A percentile compares a stretch with the other conserved stretches of the same genome.
These are phyloP conservation scores for Boeremia lycopersici DNA, from an alignment of 2,329 filamentous ascomycete species.

Conservation along the genomic window DNA sequence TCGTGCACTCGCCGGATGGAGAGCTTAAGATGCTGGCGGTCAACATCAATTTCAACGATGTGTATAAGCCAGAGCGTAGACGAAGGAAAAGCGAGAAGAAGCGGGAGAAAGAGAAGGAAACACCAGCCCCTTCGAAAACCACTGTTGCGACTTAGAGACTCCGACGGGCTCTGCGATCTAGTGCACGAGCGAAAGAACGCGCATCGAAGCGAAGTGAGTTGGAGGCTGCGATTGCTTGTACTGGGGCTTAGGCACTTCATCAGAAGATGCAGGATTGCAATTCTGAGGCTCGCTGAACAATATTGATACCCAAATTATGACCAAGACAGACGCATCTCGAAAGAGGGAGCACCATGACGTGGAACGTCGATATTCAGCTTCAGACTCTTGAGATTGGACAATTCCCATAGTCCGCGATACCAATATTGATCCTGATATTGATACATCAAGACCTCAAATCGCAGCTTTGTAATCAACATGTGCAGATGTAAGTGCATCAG, in stretches of 20 bases:
- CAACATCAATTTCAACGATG: conserved; percentile 99
- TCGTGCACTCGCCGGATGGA: conserved; percentile 90
- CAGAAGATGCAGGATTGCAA: not conserved
- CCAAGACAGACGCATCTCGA: not conserved
- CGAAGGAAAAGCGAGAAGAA: conserved; percentile 54
- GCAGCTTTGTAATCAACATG: too few relatives aligned
- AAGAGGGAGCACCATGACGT: not conserved
- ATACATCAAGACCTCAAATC: too few relatives aligned
- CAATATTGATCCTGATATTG: too few relatives aligned
- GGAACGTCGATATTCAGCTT: not conserved
- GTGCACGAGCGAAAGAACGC: not conserved
- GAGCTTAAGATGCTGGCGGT: conserved; percentile 96
- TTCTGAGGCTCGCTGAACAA: not conserved
- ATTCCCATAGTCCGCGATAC: too few relatives aligned
- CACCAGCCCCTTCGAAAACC: conserved; percentile 16
- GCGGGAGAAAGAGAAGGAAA: conserved; percentile 39
- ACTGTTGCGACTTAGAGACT: conserved; percentile 14
- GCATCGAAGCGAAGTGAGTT: not conserved
- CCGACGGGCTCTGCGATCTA: not conserved
- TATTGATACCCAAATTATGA: conserved; percentile 7
- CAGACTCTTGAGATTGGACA: too few relatives aligned
- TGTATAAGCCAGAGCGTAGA: conserved; percentile 79
- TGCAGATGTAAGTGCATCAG: too few relatives aligned
- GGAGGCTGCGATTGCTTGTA: not conserved
- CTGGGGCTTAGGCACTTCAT: conserved; percentile 2